Evolutionary conservation across 73 alveolate genomes (phyloP).

Genomic region (Paramecium biaurelia): DNA sequence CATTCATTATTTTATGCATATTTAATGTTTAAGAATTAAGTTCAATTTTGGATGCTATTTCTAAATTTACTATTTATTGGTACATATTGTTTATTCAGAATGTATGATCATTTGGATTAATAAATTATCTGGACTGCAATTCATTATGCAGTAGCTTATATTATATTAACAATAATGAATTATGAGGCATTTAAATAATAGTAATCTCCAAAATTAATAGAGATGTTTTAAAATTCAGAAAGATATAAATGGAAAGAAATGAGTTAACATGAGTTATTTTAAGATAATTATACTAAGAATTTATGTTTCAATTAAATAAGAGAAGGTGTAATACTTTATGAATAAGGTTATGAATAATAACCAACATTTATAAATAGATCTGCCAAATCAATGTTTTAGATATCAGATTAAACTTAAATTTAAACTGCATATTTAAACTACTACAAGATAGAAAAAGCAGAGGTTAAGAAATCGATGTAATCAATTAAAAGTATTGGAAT

Average conservation of each 20-base stretch:
- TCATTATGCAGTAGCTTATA: neutral
- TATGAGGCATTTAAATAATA: neutral
- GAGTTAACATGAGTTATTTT: neutral
- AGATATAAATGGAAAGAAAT: neutral
- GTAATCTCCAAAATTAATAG: neutral
- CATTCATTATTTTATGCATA: neutral
- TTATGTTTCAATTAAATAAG: neutral
- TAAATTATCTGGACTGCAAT: neutral
- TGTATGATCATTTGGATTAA: neutral
- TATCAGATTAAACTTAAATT: neutral
- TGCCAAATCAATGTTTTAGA: neutral
- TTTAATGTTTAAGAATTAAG: neutral
- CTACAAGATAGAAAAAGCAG: neutral
- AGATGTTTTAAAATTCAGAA: neutral
- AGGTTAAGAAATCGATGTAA: neutral
- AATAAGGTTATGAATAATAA: neutral
- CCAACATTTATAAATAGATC: neutral
- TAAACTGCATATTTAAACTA: neutral
- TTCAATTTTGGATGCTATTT: neutral
- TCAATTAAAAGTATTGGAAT: neutral
- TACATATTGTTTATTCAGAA: neutral
- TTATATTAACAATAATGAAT: neutral
- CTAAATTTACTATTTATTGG: neutral
- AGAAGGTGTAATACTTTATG: neutral
- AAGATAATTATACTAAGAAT: neutral